phyloP scores from a whole-genome alignment of 1,284 basidiomycete species.

The Tilletia horrida region DNA sequence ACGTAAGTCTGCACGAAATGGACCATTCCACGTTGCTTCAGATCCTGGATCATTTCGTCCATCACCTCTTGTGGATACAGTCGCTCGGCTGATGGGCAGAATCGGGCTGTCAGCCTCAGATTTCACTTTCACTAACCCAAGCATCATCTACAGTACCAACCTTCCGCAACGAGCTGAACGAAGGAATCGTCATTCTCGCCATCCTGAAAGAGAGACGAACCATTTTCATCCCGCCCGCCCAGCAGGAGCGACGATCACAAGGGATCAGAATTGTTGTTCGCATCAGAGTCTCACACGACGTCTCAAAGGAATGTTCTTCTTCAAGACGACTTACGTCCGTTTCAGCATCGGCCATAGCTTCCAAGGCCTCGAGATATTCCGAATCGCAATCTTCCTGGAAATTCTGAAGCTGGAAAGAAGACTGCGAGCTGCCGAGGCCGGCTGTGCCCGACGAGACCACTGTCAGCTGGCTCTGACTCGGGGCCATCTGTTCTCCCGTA shows the following conservation, averaged over 20 bases:
- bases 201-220: slow-evolving; percentile 21
- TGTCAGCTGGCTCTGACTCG: slow-evolving; percentile 11
- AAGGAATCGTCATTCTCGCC: slow-evolving; percentile 32
- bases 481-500: not conserved
- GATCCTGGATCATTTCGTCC: slow-evolving; percentile 30
- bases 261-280: not conserved
- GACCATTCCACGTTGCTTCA: slow-evolving; percentile 43
- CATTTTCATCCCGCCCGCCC: not conserved
- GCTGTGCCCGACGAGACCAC: slow-evolving; percentile 11
- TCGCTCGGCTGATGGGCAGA: slow-evolving; percentile 18
- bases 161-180: slow-evolving; percentile 35
- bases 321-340: slow-evolving; percentile 21
- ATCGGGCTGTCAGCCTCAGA: not conserved
- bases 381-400: slow-evolving; percentile 40
- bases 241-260: not conserved
- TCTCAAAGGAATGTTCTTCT: too few species aligned
- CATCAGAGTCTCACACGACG: too few species aligned
- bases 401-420: slow-evolving; percentile 9
- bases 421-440: slow-evolving; percentile 17
- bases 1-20: slow-evolving; percentile 38
- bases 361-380: slow-evolving; percentile 46
- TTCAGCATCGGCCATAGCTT: slow-evolving; percentile 39
- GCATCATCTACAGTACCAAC: slow-evolving; percentile 21
- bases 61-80: slow-evolving; percentile 33
- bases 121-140: not conserved